Conservation (phyloP, 1,284 basidiomycete species). For the Paramarasmius palmivorus region DNA sequence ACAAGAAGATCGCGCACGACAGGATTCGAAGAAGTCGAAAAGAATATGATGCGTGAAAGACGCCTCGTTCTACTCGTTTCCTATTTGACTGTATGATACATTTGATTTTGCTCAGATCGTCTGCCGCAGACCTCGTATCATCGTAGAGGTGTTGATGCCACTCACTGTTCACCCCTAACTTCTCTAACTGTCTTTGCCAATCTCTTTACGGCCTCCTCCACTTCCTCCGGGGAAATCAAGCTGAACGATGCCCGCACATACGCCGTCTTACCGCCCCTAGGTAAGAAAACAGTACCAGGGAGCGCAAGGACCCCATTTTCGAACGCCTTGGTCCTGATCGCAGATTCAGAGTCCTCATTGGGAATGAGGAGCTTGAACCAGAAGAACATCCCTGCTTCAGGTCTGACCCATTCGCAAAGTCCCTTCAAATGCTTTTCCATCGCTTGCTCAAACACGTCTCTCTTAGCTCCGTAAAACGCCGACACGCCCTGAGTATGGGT, state of each 20-base stretch:
- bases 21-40: too few species aligned
- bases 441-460: conserved; percentile 79
- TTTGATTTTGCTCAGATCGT: too few species aligned
- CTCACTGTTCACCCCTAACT: neutral
- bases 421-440: conserved; percentile 76
- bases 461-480: conserved; percentile 77
- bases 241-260: conserved; percentile 64
- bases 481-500: conserved; percentile 74
- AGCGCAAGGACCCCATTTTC: conserved; percentile 86
- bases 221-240: neutral
- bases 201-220: neutral
- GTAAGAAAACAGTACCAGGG: conserved; percentile 80
- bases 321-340: conserved; percentile 80
- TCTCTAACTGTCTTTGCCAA: conserved; percentile 1
- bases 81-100: too few species aligned
- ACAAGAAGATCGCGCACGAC: too few species aligned
- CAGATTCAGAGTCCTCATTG: conserved; percentile 71
- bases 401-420: conserved; percentile 69
- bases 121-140: too few species aligned
- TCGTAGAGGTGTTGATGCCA: too few species aligned
- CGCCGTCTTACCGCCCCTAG: conserved; percentile 63
- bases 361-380: conserved; percentile 72
- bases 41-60: too few species aligned
- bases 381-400: conserved; percentile 91
- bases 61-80: too few species aligned